Conservation (phyloP, 2,329 filamentous ascomycete species). For the Botrytis paeoniae region DNA sequence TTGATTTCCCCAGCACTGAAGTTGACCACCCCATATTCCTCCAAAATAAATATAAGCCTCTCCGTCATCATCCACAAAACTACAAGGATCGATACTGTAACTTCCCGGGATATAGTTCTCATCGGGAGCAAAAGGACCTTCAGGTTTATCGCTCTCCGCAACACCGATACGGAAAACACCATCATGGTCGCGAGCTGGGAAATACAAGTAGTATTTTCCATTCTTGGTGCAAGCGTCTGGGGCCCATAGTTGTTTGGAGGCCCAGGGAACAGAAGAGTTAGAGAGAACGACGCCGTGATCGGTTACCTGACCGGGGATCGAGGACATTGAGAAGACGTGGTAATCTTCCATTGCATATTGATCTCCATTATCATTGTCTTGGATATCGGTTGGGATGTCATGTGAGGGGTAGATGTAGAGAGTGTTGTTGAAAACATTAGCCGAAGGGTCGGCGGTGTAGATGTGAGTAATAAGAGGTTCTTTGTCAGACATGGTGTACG, state of each 20-base stretch:
- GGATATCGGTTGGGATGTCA: conserved; percentile 70
- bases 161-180: conserved; percentile 74
- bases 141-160: conserved; percentile 59
- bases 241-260: conserved; percentile 75
- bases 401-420: conserved; percentile 81
- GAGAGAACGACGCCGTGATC: conserved; percentile 71
- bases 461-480: conserved; percentile 67
- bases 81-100: conserved; percentile 75
- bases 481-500: conserved; percentile 14
- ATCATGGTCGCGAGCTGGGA: conserved; percentile 69
- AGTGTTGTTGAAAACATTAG: conserved; percentile 72
- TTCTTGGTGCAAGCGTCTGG: conserved; percentile 69
- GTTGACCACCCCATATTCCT: conserved; percentile 76
- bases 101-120: conserved; percentile 62
- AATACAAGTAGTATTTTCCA: conserved; percentile 73
- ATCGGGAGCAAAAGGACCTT: conserved; percentile 68
- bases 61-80: conserved; percentile 71
- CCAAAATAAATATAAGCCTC: conserved; percentile 71
- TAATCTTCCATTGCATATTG: conserved; percentile 85
- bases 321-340: conserved; percentile 66
- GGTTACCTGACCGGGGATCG: conserved; percentile 51
- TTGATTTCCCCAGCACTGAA: conserved; percentile 64
- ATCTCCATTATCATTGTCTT: conserved; percentile 80
- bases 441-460: conserved; percentile 78
- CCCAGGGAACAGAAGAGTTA: conserved; percentile 69